Conservation (phyloP, 805 yeast genomes). For the Pichia ethanolica region DNA sequence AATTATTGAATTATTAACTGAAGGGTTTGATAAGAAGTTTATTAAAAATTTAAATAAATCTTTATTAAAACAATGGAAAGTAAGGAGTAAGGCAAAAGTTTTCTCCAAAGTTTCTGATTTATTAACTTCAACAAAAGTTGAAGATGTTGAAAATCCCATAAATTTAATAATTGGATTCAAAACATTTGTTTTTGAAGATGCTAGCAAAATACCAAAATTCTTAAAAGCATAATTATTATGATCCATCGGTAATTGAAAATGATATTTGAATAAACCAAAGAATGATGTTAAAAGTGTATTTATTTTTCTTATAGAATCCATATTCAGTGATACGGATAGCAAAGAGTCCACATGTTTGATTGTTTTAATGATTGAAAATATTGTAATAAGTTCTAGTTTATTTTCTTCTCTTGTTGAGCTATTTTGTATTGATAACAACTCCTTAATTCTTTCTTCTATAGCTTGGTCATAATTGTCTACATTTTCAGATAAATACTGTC, state of each 20-base stretch:
- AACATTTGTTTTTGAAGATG: slow-evolving; percentile 3
- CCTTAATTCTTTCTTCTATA: not conserved
- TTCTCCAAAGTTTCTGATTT: slow-evolving; percentile 17
- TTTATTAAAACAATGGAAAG: slow-evolving; percentile 17
- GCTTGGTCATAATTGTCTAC: not conserved
- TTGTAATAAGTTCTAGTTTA: slow-evolving; percentile 23
- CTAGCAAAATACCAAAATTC: slow-evolving; percentile 20
- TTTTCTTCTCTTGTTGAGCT: slow-evolving; percentile 7
- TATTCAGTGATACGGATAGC: slow-evolving; percentile 7
- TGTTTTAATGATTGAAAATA: slow-evolving; percentile 17
- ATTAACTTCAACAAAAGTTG: slow-evolving; percentile 6
- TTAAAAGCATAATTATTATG: slow-evolving; percentile 22
- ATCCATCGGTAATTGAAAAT: slow-evolving; percentile 20
- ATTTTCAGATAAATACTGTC: not conserved
- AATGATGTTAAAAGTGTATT: slow-evolving; percentile 13
- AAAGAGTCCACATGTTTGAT: slow-evolving; percentile 12
- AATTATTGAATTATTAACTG: slow-evolving; percentile 2
- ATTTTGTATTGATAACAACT: not conserved
- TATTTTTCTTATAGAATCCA: slow-evolving; percentile 12
- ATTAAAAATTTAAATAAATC: slow-evolving; percentile 12
- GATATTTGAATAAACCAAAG: slow-evolving; percentile 19
- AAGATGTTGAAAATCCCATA: slow-evolving; percentile 10
- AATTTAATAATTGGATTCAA: slow-evolving; percentile 11
- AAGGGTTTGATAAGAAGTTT: slow-evolving; percentile 3
- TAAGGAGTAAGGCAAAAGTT: slow-evolving; percentile 14